phyloP scores from a whole-genome alignment of 495 filamentous ascomycete genomes.

The Penicillium steckii region DNA sequence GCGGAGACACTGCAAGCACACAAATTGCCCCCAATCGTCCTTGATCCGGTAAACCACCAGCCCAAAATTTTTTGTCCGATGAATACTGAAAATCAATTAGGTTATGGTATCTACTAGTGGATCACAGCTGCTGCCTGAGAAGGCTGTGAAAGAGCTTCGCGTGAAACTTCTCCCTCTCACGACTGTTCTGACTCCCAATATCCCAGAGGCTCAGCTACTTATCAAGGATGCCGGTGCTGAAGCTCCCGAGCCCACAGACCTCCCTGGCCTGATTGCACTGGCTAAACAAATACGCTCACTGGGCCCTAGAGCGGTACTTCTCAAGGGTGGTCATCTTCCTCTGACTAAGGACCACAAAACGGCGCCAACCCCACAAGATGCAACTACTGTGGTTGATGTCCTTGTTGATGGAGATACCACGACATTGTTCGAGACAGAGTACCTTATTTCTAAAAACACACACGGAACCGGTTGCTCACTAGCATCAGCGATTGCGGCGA shows the following conservation, averaged over 20 bases:
- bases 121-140: slow-evolving; percentile 66
- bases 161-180: slow-evolving; percentile 69
- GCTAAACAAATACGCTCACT: slow-evolving; percentile 63
- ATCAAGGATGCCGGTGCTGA: slow-evolving; percentile 57
- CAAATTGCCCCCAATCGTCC: slow-evolving; percentile 60
- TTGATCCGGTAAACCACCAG: slow-evolving; percentile 70
- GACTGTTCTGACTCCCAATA: slow-evolving; percentile 85
- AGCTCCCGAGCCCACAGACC: slow-evolving; percentile 46
- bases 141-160: slow-evolving; percentile 64
- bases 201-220: slow-evolving; percentile 81
- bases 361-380: slow-evolving; percentile 55
- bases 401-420: slow-evolving; percentile 57
- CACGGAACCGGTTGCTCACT: slow-evolving; percentile 96
- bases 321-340: slow-evolving; percentile 94
- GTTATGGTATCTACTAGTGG: slow-evolving; percentile 94
- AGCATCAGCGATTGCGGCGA: slow-evolving; percentile 89
- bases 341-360: slow-evolving; percentile 57
- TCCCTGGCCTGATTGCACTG: slow-evolving; percentile 63
- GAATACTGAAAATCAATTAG: slow-evolving; percentile 38
- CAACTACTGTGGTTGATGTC: slow-evolving; percentile 68
- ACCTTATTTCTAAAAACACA: slow-evolving; percentile 71
- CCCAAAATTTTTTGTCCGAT: neutral
- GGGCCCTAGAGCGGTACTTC: slow-evolving; percentile 74
- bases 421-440: slow-evolving; percentile 62
- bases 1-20: slow-evolving; percentile 63